Evolutionary conservation across 2,329 filamentous ascomycete species (phyloP).

Genomic region (Pseudocercospora crystallina): DNA sequence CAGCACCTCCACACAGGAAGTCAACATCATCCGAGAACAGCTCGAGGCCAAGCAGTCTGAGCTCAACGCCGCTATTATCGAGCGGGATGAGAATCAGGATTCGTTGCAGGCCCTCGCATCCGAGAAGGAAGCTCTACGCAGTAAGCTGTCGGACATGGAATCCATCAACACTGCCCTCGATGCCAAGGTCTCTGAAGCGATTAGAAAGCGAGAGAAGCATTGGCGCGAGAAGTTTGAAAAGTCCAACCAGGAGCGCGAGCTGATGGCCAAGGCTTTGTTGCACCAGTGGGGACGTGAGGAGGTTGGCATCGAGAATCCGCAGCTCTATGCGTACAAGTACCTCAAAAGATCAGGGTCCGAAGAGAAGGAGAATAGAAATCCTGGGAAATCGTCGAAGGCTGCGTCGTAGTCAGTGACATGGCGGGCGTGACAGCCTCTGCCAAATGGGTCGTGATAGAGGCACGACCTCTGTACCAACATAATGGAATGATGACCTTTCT

Average conservation of each 20-base stretch:
- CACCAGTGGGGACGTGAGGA: constrained; percentile 74
- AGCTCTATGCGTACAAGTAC: constrained; percentile 38
- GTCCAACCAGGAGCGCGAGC: constrained; percentile 32
- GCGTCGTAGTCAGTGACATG: too few relatives aligned
- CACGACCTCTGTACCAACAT: too few relatives aligned
- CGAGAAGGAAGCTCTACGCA: constrained; percentile 6
- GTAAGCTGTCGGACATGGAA: constrained; percentile 18
- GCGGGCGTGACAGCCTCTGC: too few relatives aligned
- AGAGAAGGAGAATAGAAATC: constrained; percentile 15
- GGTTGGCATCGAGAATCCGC: constrained; percentile 32
- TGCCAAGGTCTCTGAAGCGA: constrained; percentile 21
- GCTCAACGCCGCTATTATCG: constrained; percentile 29
- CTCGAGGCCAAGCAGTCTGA: constrained; percentile 25
- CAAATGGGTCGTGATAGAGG: too few relatives aligned
- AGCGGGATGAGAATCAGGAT: constrained; percentile 30
- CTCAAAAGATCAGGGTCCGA: constrained; percentile 1
- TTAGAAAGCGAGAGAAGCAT: constrained; percentile 25
- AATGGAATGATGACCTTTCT: too few relatives aligned
- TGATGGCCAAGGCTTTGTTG: constrained; percentile 58
- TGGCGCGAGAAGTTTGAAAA: constrained; percentile 27
- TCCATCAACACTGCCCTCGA: constrained; percentile 28
- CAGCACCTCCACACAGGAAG: constrained; percentile 16
- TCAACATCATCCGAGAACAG: constrained; percentile 20
- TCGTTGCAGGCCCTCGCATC: constrained; percentile 10
- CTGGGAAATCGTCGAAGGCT: constrained; percentile 1